Evolutionary conservation across 1,284 basidiomycete species (phyloP).

Genomic region (Golubevia pallescens): DNA sequence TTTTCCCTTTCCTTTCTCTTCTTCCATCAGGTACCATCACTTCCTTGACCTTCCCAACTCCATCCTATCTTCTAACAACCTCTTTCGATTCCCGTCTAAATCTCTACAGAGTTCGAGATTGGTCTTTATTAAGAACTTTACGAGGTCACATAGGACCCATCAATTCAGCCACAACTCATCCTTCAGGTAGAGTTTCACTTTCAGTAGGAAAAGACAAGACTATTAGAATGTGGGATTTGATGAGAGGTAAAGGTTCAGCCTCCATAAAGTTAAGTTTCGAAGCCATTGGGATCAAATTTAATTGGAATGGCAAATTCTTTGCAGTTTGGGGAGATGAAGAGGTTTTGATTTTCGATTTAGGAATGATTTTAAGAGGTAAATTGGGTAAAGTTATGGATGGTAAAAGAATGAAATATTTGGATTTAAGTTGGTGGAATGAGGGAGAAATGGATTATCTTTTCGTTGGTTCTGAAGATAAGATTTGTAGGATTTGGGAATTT

Average conservation of each 20-base stretch:
- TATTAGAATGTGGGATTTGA: constrained; percentile 96
- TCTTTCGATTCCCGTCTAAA: constrained; percentile 80
- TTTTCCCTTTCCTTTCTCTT: neutral
- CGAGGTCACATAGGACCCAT: constrained; percentile 92
- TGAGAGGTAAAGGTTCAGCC: constrained; percentile 87
- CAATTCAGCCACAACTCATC: constrained; percentile 87
- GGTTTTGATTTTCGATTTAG: no score
- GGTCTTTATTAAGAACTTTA: constrained; percentile 83
- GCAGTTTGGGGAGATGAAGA: no score
- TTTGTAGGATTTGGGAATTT: neutral
- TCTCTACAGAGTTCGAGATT: constrained; percentile 89
- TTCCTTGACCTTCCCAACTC: constrained; percentile 82
- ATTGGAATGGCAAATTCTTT: no score
- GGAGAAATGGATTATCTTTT: no score
- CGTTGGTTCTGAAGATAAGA: neutral
- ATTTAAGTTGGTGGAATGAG: no score
- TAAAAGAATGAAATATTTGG: no score
- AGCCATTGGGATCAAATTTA: no score
- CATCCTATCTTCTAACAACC: constrained; percentile 84
- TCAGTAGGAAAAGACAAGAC: constrained; percentile 89
- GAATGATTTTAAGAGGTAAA: no score
- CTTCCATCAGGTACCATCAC: constrained; percentile 81
- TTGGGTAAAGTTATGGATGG: no score
- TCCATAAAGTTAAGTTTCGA: constrained; percentile 75
- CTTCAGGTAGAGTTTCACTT: constrained; percentile 85